Percentiles rank a stretch among this genome's conserved stretches.
Conservation (phyloP, 2,329 filamentous ascomycete species). For the Arthrobotrys sphaeroides region DNA sequence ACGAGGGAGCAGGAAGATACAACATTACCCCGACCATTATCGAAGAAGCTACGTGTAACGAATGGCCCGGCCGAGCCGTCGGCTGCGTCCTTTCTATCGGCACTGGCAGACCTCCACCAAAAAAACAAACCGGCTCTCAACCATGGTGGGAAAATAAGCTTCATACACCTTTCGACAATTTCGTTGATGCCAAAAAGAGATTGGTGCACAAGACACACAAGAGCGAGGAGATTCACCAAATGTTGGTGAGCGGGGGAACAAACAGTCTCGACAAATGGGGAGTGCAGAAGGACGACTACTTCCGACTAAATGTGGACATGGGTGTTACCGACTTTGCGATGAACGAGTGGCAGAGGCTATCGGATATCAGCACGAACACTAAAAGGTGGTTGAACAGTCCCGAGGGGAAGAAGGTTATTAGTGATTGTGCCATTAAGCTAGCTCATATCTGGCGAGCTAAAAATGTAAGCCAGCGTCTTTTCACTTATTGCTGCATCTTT, state of each 20-base stretch:
- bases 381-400: constrained; percentile 77
- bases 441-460: constrained; percentile 49
- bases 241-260: constrained; percentile 22
- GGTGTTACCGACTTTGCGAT: constrained; percentile 97
- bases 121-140: constrained; percentile 72
- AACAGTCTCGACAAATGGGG: constrained; percentile 68
- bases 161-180: constrained; percentile 73
- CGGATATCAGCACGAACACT: constrained; percentile 93
- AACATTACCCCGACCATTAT: constrained; percentile 87
- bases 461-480: constrained; percentile 26
- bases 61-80: constrained; percentile 83
- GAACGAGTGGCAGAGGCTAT: constrained; percentile 96
- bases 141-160: constrained; percentile 91
- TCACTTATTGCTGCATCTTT: not conserved
- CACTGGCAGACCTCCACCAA: constrained; percentile 78
- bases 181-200: constrained; percentile 84
- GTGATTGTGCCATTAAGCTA: constrained; percentile 42
- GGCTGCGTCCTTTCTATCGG: constrained; percentile 92
- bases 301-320: constrained; percentile 94
- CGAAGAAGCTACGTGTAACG: constrained; percentile 89
- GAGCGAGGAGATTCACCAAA: constrained; percentile 86
- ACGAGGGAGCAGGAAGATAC: constrained; percentile 89
- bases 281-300: constrained; percentile 90
- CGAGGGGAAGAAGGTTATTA: constrained; percentile 44
- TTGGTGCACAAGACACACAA: constrained; percentile 92